Percentiles rank a stretch among this genome's conserved stretches.
Conservation (phyloP, 2,329 filamentous ascomycete species). For the Ceratocystis lukuohia region DNA sequence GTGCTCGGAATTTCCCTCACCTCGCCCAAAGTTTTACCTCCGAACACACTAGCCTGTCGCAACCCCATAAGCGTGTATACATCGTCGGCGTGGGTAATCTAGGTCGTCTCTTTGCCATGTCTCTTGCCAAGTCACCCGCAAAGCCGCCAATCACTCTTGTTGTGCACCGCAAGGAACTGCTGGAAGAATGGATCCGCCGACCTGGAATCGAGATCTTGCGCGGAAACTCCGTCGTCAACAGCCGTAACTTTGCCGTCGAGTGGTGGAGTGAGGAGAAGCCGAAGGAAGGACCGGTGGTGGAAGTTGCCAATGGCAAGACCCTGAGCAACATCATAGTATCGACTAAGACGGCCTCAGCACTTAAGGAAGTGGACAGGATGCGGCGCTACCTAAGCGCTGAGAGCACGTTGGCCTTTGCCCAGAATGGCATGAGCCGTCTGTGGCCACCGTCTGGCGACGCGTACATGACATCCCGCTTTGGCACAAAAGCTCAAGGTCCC, state of each 20-base stretch:
- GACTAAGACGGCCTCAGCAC: constrained; percentile 57
- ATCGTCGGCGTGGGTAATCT: constrained; percentile 72
- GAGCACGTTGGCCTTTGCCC: constrained; percentile 69
- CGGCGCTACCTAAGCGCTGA: constrained; percentile 45
- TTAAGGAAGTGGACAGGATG: constrained; percentile 47
- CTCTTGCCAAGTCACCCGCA: constrained; percentile 44
- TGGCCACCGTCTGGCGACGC: constrained; percentile 39
- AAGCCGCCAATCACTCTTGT: constrained; percentile 67
- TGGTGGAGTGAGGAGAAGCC: constrained; percentile 40
- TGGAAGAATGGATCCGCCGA: constrained; percentile 34
- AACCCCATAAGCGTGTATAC: constrained; percentile 42
- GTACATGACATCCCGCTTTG: constrained; percentile 33
- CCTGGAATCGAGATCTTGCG: constrained; percentile 36
- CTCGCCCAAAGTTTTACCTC: constrained; percentile 1
- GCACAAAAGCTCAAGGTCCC: constrained; percentile 33
- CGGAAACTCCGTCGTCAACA: constrained; percentile 24
- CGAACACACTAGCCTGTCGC: constrained; percentile 19
- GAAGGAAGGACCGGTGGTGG: constrained; percentile 27
- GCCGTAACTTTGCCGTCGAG: constrained; percentile 36
- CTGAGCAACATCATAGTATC: constrained; percentile 67
- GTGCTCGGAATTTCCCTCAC: constrained; percentile 15
- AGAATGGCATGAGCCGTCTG: constrained; percentile 71
- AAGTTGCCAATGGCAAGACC: constrained; percentile 29
- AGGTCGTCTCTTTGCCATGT: constrained; percentile 64
- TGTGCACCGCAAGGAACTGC: constrained; percentile 47